Evolutionary conservation across 1,284 basidiomycete species (phyloP), one percentile per base, ranked within the genome.

Genomic region (Trichosporon coremiiforme): DNA sequence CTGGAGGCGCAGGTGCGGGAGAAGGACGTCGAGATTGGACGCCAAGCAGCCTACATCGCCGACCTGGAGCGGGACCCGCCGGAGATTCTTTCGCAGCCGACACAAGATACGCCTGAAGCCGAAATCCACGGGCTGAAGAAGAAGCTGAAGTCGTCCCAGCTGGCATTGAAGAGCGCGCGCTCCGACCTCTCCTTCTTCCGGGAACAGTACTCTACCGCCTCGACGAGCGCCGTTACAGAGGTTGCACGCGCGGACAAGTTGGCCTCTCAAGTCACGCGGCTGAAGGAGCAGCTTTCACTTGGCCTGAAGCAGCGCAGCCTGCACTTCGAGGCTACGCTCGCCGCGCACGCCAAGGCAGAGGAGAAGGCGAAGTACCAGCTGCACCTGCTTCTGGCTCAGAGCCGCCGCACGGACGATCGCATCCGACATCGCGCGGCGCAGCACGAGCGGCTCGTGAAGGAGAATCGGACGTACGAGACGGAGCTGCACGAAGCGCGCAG

Each of bases 271-370:
- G 70, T 77, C 17, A 55, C 53, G 22, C 70, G 47, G 15, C 72
- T 81, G 9, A 68, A 73, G 41, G 68, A 70, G 22, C 79, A 83
- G 69, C 71, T 83, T 6, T 66, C 47, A 0, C 9, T 75, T 13
- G 82, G 82, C 0, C 71, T 83, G 17, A 77, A 79, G 67, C 82
- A 83, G 70, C 73, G 76, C 10, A 71, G 76, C 10, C 65, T 82
- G 12, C 73, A 75, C 66, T 50, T 65, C 41, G 64, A 71, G 0
- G 73, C 76, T 1, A 66, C 76, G 17, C 31, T 71, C 15, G 41
- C 71, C 5, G 50, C 70, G n/a, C 36, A 41, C 47, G 65, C 66
- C 1, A 64, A 55, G 5, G 70, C 65, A 0, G 75, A 77, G 22
- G 66, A 66, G 9, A 41, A 33, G 33, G 64, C 73, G 36, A 65